Evolutionary conservation across 2,329 filamentous ascomycete species (phyloP), one percentile per base, ranked within the genome.

Genomic region (Colletotrichum filicis): DNA sequence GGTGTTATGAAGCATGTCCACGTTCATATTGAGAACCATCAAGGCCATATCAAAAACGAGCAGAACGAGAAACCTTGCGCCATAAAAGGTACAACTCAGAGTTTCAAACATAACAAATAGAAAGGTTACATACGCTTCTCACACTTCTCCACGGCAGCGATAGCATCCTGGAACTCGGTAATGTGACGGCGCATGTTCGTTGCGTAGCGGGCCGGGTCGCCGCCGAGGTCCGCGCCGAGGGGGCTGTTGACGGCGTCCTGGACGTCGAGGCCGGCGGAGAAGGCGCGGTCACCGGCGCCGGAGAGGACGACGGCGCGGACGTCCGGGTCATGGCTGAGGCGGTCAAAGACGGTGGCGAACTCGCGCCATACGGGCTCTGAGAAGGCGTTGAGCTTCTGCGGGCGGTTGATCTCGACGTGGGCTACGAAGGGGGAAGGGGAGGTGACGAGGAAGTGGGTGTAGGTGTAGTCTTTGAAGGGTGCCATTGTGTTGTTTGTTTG

Each of bases 321-420:
- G 53, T 92, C 87, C 0, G 92, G 85, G 83, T 95, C 93, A 73
- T 84, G 80, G 55, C 94, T 95, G 74, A 98, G 90, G 74, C 89
- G 87, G 69, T 86, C 83, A 85, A 98, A 97, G 76, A 97, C 87
- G 14, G 82, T 79, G 68, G 91, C 90, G 75, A 98, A 87, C 85
- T 97, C 95, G 66, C 92, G 85, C 95, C 95, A 98, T 91, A 98
- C 96, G 66, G 90, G 85, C 81, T 94, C 91, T 76, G 91, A 89
- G 82, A 98, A 98, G 75, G 95, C 92, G 82, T 98, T 98, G 81
- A 98, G 86, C 85, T 97, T 98, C 76, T 90, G 83, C 1, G 95
- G 91, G 1, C 95, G 90, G 85, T 97, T 95, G 84, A 97, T 97
- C 84, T 98, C 93, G 72, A 98, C 93, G 81, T 97, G 94, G n/a